phyloP scores from a whole-genome alignment of 495 filamentous ascomycete genomes.

The Tuber magnatum region DNA sequence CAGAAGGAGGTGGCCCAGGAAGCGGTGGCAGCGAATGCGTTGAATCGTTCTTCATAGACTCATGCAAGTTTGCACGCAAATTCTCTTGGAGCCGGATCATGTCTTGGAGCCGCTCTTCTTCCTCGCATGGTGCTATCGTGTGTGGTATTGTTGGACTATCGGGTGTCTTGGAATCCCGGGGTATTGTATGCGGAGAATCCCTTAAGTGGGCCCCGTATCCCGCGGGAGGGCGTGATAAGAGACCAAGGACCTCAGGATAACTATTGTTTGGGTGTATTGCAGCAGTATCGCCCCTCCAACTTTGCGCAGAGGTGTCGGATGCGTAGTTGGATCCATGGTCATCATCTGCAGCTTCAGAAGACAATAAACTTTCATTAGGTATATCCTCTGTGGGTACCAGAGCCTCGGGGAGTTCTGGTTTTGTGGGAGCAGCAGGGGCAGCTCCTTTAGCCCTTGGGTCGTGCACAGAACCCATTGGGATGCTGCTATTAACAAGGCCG shows the following conservation, averaged over 20 bases:
- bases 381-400: constrained; percentile 43
- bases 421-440: constrained; percentile 38
- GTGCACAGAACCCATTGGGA: constrained; percentile 30
- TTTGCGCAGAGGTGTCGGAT: constrained; percentile 29
- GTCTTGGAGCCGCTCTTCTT: constrained; percentile 50
- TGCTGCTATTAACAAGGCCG: constrained; percentile 46
- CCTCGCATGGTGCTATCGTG: constrained; percentile 44
- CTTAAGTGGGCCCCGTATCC: constrained; percentile 22
- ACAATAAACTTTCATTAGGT: constrained; percentile 41
- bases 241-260: constrained; percentile 24
- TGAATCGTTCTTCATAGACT: constrained; percentile 40
- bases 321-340: constrained; percentile 35
- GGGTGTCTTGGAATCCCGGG: constrained; percentile 40
- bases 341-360: constrained; percentile 39
- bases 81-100: constrained; percentile 51
- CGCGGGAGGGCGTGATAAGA: constrained; percentile 21
- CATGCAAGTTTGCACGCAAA: constrained; percentile 49
- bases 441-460: constrained; percentile 41
- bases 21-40: constrained; percentile 29
- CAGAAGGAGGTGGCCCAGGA: constrained; percentile 43
- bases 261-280: constrained; percentile 15
- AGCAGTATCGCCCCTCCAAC: constrained; percentile 22
- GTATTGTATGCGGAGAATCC: constrained; percentile 44
- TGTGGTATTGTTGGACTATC: constrained; percentile 56
- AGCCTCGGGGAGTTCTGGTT: constrained; percentile 39